A percentile compares a stretch with the other conserved stretches of the same genome.
Evolutionary conservation across 2,329 filamentous ascomycete species (phyloP).

Genomic region (Clonostachys solani): DNA sequence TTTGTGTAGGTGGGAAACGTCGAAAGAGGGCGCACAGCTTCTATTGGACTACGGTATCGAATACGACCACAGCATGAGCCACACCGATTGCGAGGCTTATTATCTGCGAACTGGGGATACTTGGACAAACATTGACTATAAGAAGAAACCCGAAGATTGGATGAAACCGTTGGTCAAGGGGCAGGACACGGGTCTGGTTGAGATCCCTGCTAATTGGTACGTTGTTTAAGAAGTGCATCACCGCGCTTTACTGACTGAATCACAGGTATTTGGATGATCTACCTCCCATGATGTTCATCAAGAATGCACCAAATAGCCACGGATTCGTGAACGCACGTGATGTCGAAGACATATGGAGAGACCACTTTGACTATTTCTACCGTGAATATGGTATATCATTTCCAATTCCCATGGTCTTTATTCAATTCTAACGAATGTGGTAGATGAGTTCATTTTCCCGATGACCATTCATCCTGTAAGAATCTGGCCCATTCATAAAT

Average conservation of each 20-base stretch:
- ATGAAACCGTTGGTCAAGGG: slow-evolving; percentile 62
- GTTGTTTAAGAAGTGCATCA: slow-evolving; percentile 18
- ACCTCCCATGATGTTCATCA: slow-evolving; percentile 71
- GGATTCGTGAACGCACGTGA: slow-evolving; percentile 50
- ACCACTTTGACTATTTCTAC: slow-evolving; percentile 72
- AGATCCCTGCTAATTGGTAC: slow-evolving; percentile 58
- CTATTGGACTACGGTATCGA: slow-evolving; percentile 64
- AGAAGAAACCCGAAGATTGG: slow-evolving; percentile 57
- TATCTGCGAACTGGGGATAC: slow-evolving; percentile 58
- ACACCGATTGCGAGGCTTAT: slow-evolving; percentile 61
- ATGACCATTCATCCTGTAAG: slow-evolving; percentile 65
- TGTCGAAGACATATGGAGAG: slow-evolving; percentile 61
- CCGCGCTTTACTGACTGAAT: too few relatives aligned
- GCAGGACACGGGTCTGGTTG: slow-evolving; percentile 55
- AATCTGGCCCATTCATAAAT: too few relatives aligned
- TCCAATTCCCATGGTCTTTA: too few relatives aligned
- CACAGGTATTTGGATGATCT: slow-evolving; percentile 39
- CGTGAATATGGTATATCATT: slow-evolving; percentile 47
- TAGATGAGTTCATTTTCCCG: slow-evolving; percentile 70
- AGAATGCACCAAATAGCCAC: slow-evolving; percentile 60
- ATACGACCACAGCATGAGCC: slow-evolving; percentile 65
- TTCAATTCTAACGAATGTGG: too few relatives aligned
- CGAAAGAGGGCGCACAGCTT: slow-evolving; percentile 61
- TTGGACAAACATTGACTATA: slow-evolving; percentile 66
- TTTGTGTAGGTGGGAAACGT: slow-evolving; percentile 55